These are phyloP conservation scores for Amanita exitialis DNA, from an alignment of 768 basidiomycete genomes.

Conservation along the genomic window DNA sequence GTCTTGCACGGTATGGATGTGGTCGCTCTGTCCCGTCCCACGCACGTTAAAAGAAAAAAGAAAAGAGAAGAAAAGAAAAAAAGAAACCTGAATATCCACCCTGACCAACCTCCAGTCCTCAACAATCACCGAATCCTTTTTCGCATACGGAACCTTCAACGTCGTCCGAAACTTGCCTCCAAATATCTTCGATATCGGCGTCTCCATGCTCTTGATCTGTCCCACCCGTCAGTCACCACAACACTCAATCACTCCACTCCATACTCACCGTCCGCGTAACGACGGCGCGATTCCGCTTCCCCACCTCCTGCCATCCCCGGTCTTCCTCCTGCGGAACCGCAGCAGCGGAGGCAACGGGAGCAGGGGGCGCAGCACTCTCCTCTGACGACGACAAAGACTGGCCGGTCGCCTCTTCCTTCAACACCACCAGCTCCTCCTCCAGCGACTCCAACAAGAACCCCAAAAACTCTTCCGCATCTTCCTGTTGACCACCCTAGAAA, in stretches of 20 bases:
- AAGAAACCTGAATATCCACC: constrained; percentile 65
- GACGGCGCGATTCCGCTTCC: constrained; percentile 73
- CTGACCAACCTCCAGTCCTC: constrained; percentile 89
- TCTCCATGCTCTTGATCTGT: constrained; percentile 72
- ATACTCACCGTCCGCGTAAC: constrained; percentile 68
- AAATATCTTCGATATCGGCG: constrained; percentile 87
- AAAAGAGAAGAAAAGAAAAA: no score
- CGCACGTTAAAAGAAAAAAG: no score
- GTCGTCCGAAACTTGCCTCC: constrained; percentile 88
- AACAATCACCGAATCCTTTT: constrained; percentile 78
- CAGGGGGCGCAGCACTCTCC: constrained; percentile 2
- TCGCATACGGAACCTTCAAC: constrained; percentile 58
- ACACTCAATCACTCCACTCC: not conserved
- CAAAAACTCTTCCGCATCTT: constrained; percentile 98
- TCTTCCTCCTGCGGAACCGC: constrained; percentile 20
- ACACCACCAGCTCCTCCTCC: constrained; percentile 77
- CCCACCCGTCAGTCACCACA: not conserved
- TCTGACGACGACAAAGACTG: constrained; percentile 24
- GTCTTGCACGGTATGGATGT: constrained; percentile 71
- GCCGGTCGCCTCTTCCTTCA: constrained; percentile 41
- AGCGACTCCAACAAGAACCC: constrained; percentile 93
- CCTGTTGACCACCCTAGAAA: constrained; percentile 78
- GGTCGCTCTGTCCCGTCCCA: constrained; percentile 27
- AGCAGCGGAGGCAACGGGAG: constrained; percentile 10
- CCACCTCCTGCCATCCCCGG: constrained; percentile 90